Conservation (phyloP, 805 yeast genomes). For the Candida anglica region DNA sequence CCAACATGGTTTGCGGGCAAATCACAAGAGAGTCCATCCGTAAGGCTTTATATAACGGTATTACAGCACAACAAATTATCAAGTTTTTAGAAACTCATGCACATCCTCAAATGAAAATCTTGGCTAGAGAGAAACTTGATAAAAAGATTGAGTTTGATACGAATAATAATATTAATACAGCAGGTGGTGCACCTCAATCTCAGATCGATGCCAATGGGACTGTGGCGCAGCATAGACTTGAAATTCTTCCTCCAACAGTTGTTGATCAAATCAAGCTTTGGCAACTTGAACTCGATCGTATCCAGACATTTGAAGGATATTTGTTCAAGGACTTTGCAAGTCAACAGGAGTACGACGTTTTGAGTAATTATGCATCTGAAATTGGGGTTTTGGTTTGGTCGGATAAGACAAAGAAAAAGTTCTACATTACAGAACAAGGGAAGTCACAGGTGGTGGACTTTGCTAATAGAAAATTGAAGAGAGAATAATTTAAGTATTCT, state of each 20-base stretch:
- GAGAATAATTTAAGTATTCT: not conserved
- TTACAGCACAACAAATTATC: slow-evolving; percentile 91
- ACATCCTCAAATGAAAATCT: slow-evolving; percentile 81
- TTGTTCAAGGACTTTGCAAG: slow-evolving; percentile 81
- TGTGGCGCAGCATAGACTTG: slow-evolving; percentile 47
- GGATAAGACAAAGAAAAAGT: slow-evolving; percentile 61
- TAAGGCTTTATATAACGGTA: slow-evolving; percentile 79
- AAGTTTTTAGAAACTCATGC: slow-evolving; percentile 88
- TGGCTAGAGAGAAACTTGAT: slow-evolving; percentile 65
- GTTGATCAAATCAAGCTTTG: slow-evolving; percentile 92
- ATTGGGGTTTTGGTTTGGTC: slow-evolving; percentile 92
- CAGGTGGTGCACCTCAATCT: slow-evolving; percentile 36
- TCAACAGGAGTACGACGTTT: slow-evolving; percentile 68
- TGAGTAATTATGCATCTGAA: slow-evolving; percentile 78
- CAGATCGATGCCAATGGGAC: slow-evolving; percentile 14
- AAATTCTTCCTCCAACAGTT: slow-evolving; percentile 89
- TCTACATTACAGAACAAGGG: slow-evolving; percentile 87
- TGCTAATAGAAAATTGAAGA: slow-evolving; percentile 54
- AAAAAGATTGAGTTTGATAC: slow-evolving; percentile 64
- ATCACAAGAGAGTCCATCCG: slow-evolving; percentile 90
- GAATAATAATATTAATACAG: slow-evolving; percentile 44
- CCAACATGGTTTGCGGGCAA: slow-evolving; percentile 91
- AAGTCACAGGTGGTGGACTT: slow-evolving; percentile 86
- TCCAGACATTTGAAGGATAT: slow-evolving; percentile 81
- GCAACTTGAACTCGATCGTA: slow-evolving; percentile 95